Conservation (phyloP, 2,329 filamentous ascomycete genomes). For the Didymella lethalis region DNA sequence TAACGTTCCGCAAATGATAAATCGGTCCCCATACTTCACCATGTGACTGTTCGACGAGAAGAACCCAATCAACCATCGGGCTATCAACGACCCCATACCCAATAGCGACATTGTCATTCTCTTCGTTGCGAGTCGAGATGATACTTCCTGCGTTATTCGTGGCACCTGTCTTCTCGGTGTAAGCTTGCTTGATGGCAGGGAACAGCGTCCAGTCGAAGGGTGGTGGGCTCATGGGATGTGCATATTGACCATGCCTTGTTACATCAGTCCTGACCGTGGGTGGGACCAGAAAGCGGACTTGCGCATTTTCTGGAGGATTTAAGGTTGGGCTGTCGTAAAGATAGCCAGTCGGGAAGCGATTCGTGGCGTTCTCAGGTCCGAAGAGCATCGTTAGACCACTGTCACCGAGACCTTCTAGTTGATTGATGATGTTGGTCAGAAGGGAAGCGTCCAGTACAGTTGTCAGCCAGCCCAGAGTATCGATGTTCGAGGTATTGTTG, state of each 20-base stretch:
- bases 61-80: conserved; percentile 78
- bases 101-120: conserved; percentile 74
- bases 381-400: conserved; percentile 76
- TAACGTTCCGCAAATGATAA: conserved; percentile 75
- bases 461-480: conserved; percentile 84
- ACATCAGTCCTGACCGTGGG: conserved; percentile 38
- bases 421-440: conserved; percentile 68
- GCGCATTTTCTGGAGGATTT: conserved; percentile 33
- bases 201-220: conserved; percentile 68
- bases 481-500: conserved; percentile 66
- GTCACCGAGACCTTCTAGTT: conserved; percentile 72
- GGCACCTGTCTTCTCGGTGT: conserved; percentile 56
- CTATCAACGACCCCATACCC: conserved; percentile 77
- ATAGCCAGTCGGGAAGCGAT: conserved; percentile 56
- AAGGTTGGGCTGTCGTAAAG: conserved; percentile 36
- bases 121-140: conserved; percentile 76
- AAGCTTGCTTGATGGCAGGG: conserved; percentile 68
- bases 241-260: conserved; percentile 41
- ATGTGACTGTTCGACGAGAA: conserved; percentile 79
- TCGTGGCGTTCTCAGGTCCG: conserved; percentile 71
- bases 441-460: conserved; percentile 74
- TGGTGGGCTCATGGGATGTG: conserved; percentile 31
- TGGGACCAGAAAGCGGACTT: conserved; percentile 45
- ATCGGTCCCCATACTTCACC: conserved; percentile 81
- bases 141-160: conserved; percentile 74